These are phyloP conservation scores for Murraya paniculata DNA, from an alignment of 345 rosid species.

Conservation along the genomic window DNA sequence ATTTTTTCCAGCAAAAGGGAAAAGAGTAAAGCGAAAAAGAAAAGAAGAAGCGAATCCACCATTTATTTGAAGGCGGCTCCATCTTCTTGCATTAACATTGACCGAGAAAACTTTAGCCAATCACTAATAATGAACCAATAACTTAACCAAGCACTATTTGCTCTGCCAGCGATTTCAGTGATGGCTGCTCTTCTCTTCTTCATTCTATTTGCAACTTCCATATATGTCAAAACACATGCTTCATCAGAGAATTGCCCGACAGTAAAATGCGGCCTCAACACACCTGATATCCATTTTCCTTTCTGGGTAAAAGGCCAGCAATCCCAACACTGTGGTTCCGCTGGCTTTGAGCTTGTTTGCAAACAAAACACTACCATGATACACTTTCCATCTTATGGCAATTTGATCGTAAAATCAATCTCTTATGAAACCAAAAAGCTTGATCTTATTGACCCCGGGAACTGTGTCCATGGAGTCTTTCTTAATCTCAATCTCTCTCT, in stretches of 20 bases:
- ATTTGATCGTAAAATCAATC: slow-evolving; percentile 53
- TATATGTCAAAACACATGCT: slow-evolving; percentile 19
- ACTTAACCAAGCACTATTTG: background rate
- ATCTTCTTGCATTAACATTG: background rate
- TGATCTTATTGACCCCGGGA: slow-evolving; percentile 46
- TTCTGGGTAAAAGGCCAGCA: slow-evolving; percentile 29
- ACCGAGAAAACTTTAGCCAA: background rate
- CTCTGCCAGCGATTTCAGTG: background rate
- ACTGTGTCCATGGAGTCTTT: slow-evolving; percentile 57
- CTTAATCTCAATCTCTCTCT: slow-evolving; percentile 53
- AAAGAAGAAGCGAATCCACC: background rate
- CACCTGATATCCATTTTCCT: slow-evolving; percentile 47
- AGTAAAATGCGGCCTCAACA: slow-evolving; percentile 26
- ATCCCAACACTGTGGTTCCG: slow-evolving; percentile 22
- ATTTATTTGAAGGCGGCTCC: background rate
- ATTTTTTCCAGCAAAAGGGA: background rate
- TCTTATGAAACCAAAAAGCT: slow-evolving; percentile 31
- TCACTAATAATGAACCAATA: background rate
- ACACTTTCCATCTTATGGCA: slow-evolving; percentile 41
- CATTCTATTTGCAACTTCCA: slow-evolving; percentile 23
- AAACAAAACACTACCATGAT: slow-evolving; percentile 44
- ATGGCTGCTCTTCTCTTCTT: slow-evolving; percentile 23
- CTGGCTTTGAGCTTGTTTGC: slow-evolving; percentile 49
- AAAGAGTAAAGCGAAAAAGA: slow-evolving; percentile 2
- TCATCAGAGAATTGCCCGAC: slow-evolving; percentile 13